These are phyloP conservation scores for Polytrichum formosum DNA, from an alignment of 225 moss, liverwort and hornwort species.

Conservation along the genomic window DNA sequence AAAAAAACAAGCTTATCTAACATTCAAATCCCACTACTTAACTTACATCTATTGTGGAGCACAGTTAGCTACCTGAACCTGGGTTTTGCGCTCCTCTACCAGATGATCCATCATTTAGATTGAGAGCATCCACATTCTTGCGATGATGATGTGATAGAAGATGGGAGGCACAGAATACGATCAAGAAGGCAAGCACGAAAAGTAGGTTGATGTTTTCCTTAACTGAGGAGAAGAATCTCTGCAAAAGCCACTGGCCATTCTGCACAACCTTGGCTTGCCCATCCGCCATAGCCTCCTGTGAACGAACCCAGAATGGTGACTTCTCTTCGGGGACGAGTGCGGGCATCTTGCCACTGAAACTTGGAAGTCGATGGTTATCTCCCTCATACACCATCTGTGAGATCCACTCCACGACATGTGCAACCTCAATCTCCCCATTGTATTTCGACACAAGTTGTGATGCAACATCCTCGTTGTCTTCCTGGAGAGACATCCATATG, in stretches of 20 bases:
- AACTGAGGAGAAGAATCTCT: background rate
- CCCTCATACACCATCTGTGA: slow-evolving; percentile 68
- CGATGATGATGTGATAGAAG: background rate
- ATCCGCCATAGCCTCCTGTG: slow-evolving; percentile 13
- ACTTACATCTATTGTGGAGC: too few species aligned
- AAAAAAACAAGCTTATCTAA: too few species aligned
- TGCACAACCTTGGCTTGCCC: slow-evolving; percentile 11
- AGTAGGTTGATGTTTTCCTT: slow-evolving; percentile 1
- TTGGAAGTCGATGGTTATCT: slow-evolving; percentile 56
- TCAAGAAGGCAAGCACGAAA: slow-evolving; percentile 8
- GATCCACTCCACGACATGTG: slow-evolving; percentile 57
- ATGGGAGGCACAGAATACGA: slow-evolving; percentile 12
- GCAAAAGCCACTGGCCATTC: slow-evolving; percentile 17
- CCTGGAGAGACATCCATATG: slow-evolving; percentile 36
- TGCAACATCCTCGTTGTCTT: slow-evolving; percentile 45
- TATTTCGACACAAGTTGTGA: slow-evolving; percentile 70
- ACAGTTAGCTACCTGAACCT: too few species aligned
- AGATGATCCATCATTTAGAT: too few species aligned
- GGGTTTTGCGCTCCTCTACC: too few species aligned
- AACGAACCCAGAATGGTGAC: slow-evolving; percentile 17
- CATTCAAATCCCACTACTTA: too few species aligned
- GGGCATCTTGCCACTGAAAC: slow-evolving; percentile 43
- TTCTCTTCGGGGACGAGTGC: slow-evolving; percentile 31
- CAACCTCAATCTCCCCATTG: slow-evolving; percentile 41
- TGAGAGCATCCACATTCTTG: too few species aligned